Conservation (phyloP, 345 rosid genomes). For the Cardiospermum halicacabum region DNA sequence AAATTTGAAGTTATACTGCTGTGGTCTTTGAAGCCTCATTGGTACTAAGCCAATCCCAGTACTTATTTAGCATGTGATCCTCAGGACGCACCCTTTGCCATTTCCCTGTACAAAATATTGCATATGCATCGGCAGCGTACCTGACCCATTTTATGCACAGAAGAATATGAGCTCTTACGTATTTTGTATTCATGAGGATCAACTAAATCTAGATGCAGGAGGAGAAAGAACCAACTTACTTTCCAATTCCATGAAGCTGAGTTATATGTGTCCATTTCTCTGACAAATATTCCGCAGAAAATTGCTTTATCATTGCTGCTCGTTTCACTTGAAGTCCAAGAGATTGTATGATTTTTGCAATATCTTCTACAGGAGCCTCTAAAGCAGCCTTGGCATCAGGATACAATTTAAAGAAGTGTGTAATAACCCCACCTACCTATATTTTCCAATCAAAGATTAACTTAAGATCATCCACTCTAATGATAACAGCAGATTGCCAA, state of each 20-base stretch:
- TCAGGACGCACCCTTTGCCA: conserved; percentile 60
- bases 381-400: conserved; percentile 65
- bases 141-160: conserved; percentile 24
- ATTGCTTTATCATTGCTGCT: conserved; percentile 44
- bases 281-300: conserved; percentile 61
- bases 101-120: conserved; percentile 81
- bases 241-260: conserved; percentile 70
- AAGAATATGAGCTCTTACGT: neutral
- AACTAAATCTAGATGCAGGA: neutral
- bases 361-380: conserved; percentile 30
- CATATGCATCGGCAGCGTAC: conserved; percentile 89
- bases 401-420: conserved; percentile 48
- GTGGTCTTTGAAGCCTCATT: conserved; percentile 54
- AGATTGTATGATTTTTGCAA: conserved; percentile 41
- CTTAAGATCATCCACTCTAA: conserved; percentile 5
- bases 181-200: neutral
- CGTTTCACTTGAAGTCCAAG: conserved; percentile 64
- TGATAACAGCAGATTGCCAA: neutral
- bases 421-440: conserved; percentile 44
- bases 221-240: conserved; percentile 35
- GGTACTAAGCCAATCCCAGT: conserved; percentile 45
- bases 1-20: conserved; percentile 61
- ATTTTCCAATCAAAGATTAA: conserved; percentile 5
- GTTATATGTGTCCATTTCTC: conserved; percentile 81
- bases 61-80: conserved; percentile 66